Base-by-base conservation (phyloP, 2,329 filamentous ascomycete species). In the Colletotrichum salicis region DNA sequence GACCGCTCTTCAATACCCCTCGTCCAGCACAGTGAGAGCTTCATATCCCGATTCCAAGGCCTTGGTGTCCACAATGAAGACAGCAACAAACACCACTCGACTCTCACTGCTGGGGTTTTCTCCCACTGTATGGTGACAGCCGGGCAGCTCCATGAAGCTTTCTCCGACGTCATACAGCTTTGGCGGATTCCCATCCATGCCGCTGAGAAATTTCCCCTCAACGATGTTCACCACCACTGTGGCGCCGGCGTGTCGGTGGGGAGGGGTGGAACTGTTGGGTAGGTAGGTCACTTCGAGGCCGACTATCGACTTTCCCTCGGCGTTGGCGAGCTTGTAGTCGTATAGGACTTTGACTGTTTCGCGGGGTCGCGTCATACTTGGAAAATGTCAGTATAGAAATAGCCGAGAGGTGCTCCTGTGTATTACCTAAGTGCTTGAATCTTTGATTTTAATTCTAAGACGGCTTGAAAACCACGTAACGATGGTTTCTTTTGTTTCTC, bases 121-220 rank as follows among this genome's bases (percentile, higher is more conserved):
- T 22, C 82, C 83, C 12, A 86, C 81, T 5, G 80, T 82, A 65
- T 87, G 85, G 56, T 86, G 83, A n/a, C 86, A 88, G 0, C 84
- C 84, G 0, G 85, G 85, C 3, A 80, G 78, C 75, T 88, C 85
- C 27, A 79, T 80, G 75, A 83, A 86, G 10, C 76, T 81, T 11
- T 83, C 81, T 0, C 84, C 85, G 0, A 78, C 70, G 1, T 76
- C 29, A 61, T 84, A 80, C 1, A 83, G 75, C 55, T 79, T 76
- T 31, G 85, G 82, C 1, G 82, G 81, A 5, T 84, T 81, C 10
- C 84, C 75, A 48, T 88, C 87, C 86, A 88, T 88, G 27, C 85
- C 84, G 66, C 85, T 87, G 6, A 84, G 73, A 5, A 85, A 66
- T 5, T 78, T 74, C 19, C 85, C 85, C 22, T 77, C 76, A 41